Percentiles rank a stretch among this genome's conserved stretches.
Conservation (phyloP, 176 grass and related monocot species). For the Coix lacrymajobi region DNA sequence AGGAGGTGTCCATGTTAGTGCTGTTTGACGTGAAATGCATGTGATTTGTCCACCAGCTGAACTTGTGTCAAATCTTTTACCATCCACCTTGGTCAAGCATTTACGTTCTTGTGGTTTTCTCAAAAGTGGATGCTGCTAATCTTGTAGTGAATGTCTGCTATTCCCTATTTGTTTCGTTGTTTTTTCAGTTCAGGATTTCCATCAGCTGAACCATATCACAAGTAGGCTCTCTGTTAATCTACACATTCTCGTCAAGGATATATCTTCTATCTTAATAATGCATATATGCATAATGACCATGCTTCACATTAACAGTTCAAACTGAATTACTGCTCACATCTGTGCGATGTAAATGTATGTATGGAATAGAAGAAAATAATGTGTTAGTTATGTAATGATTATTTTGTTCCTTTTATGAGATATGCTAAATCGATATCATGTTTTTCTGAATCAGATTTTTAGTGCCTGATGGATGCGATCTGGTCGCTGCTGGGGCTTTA, state of each 20-base stretch:
- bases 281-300: not conserved
- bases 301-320: not conserved
- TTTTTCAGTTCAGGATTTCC: not conserved
- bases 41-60: not conserved
- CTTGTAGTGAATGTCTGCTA: not conserved
- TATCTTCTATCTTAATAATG: not conserved
- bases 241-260: not conserved
- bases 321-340: not conserved
- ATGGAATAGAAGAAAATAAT: not conserved
- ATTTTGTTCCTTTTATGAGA: not conserved
- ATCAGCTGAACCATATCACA: not conserved
- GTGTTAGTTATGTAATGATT: not conserved
- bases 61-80: not conserved
- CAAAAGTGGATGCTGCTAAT: not conserved
- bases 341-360: not conserved
- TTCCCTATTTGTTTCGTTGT: not conserved
- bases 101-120: not conserved
- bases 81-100: not conserved
- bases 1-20: not conserved
- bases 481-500: constrained; percentile 78
- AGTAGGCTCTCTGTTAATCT: not conserved
- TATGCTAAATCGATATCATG: not conserved
- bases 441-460: constrained; percentile 46
- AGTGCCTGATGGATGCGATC: constrained; percentile 87
- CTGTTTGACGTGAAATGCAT: not conserved